Evolutionary conservation across 208 protist genomes (phyloP).

Genomic region (Acanthamoeba castellanii): DNA sequence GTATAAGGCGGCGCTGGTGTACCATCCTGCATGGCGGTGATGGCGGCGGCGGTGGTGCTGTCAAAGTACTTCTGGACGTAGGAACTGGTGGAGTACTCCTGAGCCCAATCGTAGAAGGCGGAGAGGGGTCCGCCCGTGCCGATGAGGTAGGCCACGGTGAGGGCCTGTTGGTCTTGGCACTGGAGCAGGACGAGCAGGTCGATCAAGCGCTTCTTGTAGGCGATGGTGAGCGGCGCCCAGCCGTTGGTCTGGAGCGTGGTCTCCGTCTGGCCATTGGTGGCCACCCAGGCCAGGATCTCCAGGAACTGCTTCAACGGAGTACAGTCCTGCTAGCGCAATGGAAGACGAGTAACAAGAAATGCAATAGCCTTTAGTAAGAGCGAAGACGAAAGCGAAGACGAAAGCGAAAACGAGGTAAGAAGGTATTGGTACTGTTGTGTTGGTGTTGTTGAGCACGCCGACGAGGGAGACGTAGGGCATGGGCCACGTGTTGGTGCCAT

Average conservation of each 20-base stretch:
- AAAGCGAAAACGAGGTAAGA: neutral
- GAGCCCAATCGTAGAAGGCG: slow-evolving; percentile 35
- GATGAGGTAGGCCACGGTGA: slow-evolving; percentile 15
- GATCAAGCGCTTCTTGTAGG: slow-evolving; percentile 62
- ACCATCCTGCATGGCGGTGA: neutral
- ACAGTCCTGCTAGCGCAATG: slow-evolving; percentile 38
- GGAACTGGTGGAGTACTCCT: slow-evolving; percentile 45
- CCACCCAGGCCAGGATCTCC: slow-evolving; percentile 6
- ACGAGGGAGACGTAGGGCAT: slow-evolving; percentile 56
- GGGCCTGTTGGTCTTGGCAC: slow-evolving; percentile 19
- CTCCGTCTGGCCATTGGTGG: slow-evolving; percentile 2
- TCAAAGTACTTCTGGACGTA: slow-evolving; percentile 52
- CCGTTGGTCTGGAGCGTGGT: neutral
- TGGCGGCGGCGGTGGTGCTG: neutral
- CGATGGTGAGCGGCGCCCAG: slow-evolving; percentile 33
- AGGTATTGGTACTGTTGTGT: neutral
- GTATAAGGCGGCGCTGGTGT: neutral
- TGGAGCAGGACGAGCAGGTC: neutral
- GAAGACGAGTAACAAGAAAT: neutral
- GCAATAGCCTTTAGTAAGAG: neutral
- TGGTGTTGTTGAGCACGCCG: slow-evolving; percentile 18
- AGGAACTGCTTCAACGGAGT: slow-evolving; percentile 8
- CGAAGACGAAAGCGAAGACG: neutral
- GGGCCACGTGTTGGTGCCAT: slow-evolving; percentile 26
- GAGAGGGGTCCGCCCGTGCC: neutral